Conservation (phyloP, 2,329 filamentous ascomycete genomes). For the Diaporthe australafricana region DNA sequence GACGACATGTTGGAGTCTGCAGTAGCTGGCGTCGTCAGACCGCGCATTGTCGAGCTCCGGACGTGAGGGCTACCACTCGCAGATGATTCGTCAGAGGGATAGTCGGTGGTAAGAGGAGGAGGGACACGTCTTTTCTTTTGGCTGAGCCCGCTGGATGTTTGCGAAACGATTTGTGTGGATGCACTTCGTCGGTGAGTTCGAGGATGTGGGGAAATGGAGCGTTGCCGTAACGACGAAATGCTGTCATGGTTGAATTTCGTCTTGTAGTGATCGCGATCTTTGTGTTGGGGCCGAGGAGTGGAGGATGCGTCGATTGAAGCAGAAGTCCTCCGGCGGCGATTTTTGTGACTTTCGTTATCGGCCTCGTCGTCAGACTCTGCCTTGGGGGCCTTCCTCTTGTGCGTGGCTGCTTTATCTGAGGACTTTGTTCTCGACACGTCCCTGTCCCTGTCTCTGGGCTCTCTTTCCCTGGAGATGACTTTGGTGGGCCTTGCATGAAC, state of each 20-base stretch:
- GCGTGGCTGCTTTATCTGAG: slow-evolving; percentile 58
- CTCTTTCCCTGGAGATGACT: slow-evolving; percentile 55
- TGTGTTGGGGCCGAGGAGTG: slow-evolving; percentile 36
- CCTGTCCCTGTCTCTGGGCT: slow-evolving; percentile 30
- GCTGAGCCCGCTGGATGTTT: slow-evolving; percentile 65
- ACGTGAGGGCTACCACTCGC: slow-evolving; percentile 70
- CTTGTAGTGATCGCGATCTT: slow-evolving; percentile 45
- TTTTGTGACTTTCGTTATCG: slow-evolving; percentile 64
- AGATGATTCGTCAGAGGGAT: slow-evolving; percentile 76
- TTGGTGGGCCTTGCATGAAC: slow-evolving; percentile 58
- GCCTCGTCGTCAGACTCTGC: slow-evolving; percentile 69
- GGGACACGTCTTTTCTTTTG: slow-evolving; percentile 73
- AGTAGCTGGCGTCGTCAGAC: slow-evolving; percentile 65
- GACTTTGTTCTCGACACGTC: slow-evolving; percentile 48
- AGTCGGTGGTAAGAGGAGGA: slow-evolving; percentile 71
- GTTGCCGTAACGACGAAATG: slow-evolving; percentile 47
- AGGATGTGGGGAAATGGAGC: slow-evolving; percentile 71
- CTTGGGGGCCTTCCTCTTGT: slow-evolving; percentile 66
- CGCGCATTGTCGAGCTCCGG: slow-evolving; percentile 68
- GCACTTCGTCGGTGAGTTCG: slow-evolving; percentile 71
- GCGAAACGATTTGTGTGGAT: slow-evolving; percentile 71
- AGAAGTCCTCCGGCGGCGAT: slow-evolving; percentile 63
- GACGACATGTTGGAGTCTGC: slow-evolving; percentile 73
- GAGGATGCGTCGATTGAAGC: slow-evolving; percentile 49
- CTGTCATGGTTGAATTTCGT: slow-evolving; percentile 49